Percentiles rank a stretch among this genome's conserved stretches.
These are phyloP conservation scores for Pichia sp. DNA, from an alignment of 1,139 yeast species.

Conservation along the genomic window DNA sequence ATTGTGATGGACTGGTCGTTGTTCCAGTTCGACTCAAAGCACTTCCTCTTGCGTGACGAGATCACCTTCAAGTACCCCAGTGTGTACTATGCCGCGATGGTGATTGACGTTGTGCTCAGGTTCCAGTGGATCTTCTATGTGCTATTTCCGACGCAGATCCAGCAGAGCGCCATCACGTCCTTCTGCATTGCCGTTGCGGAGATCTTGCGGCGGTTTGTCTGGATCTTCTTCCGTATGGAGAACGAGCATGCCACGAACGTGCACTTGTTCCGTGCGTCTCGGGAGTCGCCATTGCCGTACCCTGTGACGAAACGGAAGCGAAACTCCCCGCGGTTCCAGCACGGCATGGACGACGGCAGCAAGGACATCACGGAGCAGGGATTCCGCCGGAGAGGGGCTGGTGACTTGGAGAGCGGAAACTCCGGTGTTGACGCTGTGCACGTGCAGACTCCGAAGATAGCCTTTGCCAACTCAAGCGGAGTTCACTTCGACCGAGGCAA, in stretches of 20 bases:
- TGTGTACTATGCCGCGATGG: conserved; percentile 70
- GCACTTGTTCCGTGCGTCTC: conserved; percentile 74
- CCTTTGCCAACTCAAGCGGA: conserved; percentile 1
- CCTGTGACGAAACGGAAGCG: conserved; percentile 35
- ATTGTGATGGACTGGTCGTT: conserved; percentile 94
- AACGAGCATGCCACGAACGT: conserved; percentile 94
- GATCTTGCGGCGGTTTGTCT: conserved; percentile 71
- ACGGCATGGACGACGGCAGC: conserved; percentile 6
- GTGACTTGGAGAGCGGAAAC: neutral
- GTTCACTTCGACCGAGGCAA: neutral
- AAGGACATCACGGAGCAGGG: conserved; percentile 16
- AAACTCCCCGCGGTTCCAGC: neutral
- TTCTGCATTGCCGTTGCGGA: conserved; percentile 82
- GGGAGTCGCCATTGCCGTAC: conserved; percentile 84
- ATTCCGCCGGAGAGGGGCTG: conserved; percentile 6
- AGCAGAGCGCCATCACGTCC: conserved; percentile 88
- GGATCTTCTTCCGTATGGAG: conserved; percentile 92
- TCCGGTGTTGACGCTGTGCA: neutral
- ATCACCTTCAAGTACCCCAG: conserved; percentile 57
- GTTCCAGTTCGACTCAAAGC: conserved; percentile 58
- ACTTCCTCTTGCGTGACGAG: conserved; percentile 65
- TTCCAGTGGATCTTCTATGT: conserved; percentile 90
- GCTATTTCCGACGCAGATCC: conserved; percentile 65
- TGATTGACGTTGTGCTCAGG: conserved; percentile 67
- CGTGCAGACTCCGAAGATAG: conserved; percentile 6